These are phyloP conservation scores for Aspergillus proliferans DNA, from an alignment of 2,329 filamentous ascomycete species.

Conservation along the genomic window DNA sequence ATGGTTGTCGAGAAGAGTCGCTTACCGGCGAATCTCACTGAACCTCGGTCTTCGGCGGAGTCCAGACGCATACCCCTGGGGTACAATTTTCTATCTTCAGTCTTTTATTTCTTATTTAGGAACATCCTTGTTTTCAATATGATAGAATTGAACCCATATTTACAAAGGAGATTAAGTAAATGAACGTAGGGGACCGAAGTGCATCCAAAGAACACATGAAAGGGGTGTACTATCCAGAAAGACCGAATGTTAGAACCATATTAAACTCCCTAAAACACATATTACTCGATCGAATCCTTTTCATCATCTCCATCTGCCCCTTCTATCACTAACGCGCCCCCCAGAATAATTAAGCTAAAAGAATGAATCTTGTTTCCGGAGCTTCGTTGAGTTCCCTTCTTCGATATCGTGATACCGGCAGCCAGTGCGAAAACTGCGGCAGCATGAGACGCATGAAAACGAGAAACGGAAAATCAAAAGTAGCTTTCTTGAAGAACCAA, in stretches of 20 bases:
- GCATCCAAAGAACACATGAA: neutral
- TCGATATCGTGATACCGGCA: no score
- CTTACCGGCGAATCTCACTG: no score
- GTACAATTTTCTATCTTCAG: no score
- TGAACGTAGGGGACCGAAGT: neutral
- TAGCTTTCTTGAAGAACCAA: slow-evolving; percentile 19
- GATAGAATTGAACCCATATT: neutral
- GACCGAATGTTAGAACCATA: neutral
- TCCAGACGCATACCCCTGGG: no score
- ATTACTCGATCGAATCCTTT: neutral
- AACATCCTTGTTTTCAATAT: neutral
- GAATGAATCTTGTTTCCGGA: neutral
- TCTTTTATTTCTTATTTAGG: no score
- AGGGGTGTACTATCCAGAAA: neutral
- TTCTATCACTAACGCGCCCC: neutral
- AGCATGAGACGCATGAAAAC: slow-evolving; percentile 3
- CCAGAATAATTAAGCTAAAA: neutral
- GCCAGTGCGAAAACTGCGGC: neutral
- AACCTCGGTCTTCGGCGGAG: no score
- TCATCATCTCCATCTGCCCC: neutral
- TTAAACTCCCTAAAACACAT: neutral
- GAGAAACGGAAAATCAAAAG: slow-evolving; percentile 8
- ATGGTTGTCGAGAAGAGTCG: no score
- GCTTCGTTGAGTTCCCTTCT: no score
- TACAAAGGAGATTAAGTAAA: neutral